Conservation (phyloP, 495 filamentous ascomycete species). For the Hypomontagnella monticulosa region DNA sequence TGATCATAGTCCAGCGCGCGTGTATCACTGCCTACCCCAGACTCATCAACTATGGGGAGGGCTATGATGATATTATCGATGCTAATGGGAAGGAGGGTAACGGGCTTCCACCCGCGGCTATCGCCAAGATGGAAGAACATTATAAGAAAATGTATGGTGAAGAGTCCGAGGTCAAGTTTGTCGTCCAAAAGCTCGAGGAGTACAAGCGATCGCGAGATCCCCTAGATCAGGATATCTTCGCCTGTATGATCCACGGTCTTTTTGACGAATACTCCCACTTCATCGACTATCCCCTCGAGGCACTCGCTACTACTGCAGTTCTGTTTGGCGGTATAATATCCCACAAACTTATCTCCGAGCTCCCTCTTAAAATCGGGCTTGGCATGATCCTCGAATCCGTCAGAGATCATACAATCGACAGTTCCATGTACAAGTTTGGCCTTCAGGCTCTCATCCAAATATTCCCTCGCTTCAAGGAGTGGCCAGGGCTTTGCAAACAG, state of each 20-base stretch:
- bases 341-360: constrained; percentile 84
- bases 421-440: constrained; percentile 97
- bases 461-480: constrained; percentile 82
- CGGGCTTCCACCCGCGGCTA: constrained; percentile 76
- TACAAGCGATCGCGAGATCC: constrained; percentile 88
- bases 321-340: constrained; percentile 97
- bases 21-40: constrained; percentile 95
- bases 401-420: constrained; percentile 77
- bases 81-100: constrained; percentile 82
- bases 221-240: constrained; percentile 90
- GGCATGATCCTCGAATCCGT: constrained; percentile 98
- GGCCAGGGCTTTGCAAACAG: constrained; percentile 87
- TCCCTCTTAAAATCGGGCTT: constrained; percentile 89
- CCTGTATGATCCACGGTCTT: constrained; percentile 97
- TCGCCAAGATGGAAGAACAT: constrained; percentile 92
- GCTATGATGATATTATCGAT: constrained; percentile 88
- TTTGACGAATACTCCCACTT: constrained; percentile 98
- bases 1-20: constrained; percentile 74
- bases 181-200: constrained; percentile 80
- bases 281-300: constrained; percentile 90
- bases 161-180: constrained; percentile 79
- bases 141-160: constrained; percentile 97
- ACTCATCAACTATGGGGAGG: constrained; percentile 94
- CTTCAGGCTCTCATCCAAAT: constrained; percentile 95
- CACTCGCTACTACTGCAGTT: constrained; percentile 92